Conservation (phyloP, 2,329 filamentous ascomycete species). For the Xylariaceae sp. region DNA sequence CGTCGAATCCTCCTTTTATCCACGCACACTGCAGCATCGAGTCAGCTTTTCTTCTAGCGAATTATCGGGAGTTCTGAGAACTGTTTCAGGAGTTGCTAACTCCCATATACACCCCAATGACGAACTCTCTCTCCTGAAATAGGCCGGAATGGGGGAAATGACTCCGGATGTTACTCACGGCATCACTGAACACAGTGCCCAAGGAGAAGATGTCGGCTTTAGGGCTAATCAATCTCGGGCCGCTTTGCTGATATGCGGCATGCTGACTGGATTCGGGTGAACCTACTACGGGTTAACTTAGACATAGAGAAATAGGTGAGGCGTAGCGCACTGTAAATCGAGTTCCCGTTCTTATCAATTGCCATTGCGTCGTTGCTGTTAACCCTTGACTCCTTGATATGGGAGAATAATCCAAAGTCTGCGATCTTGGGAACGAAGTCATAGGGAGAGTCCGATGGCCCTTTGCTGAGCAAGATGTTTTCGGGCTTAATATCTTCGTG, state of each 20-base stretch:
- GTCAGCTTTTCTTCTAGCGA: too few relatives aligned
- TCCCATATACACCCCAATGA: too few relatives aligned
- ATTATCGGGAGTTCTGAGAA: too few relatives aligned
- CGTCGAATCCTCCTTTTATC: constrained; percentile 12
- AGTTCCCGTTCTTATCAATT: constrained; percentile 16
- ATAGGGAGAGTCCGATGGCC: constrained; percentile 14
- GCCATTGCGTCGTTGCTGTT: constrained; percentile 14
- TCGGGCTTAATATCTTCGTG: constrained; percentile 28
- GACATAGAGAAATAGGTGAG: background rate
- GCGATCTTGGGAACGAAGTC: constrained; percentile 26
- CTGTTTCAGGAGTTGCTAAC: too few relatives aligned
- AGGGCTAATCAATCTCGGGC: constrained; percentile 9
- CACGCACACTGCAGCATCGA: too few relatives aligned
- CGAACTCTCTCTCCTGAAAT: too few relatives aligned
- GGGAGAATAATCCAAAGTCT: constrained; percentile 23
- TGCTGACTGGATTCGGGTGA: constrained; percentile 18
- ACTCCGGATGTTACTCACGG: too few relatives aligned
- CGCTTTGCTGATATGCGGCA: constrained; percentile 8
- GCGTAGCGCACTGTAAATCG: constrained; percentile 12
- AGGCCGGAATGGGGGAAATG: too few relatives aligned
- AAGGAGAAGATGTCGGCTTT: constrained; percentile 24
- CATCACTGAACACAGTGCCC: constrained; percentile 20
- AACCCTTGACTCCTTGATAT: constrained; percentile 6
- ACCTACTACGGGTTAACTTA: constrained; percentile 5
- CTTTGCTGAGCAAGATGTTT: constrained; percentile 22